A percentile compares a stretch with the other conserved stretches of the same genome.
Evolutionary conservation across 1,284 basidiomycete species (phyloP).

Genomic region (Cutaneotrichosporon dermatis): DNA sequence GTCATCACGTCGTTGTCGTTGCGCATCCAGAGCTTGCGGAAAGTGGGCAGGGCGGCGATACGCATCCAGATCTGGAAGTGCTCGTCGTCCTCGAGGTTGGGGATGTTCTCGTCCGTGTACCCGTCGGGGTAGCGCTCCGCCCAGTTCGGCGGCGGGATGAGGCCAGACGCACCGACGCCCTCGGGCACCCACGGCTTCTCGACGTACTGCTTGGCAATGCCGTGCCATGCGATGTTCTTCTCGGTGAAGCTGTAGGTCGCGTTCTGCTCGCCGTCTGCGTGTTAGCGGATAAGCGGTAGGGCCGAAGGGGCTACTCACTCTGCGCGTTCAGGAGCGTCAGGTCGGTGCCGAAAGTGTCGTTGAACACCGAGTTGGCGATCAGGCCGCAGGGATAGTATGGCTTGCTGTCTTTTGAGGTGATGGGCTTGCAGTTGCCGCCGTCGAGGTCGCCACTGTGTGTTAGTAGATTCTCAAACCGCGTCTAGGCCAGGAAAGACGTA

Average conservation of each 20-base stretch:
- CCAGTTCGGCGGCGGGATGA: slow-evolving; percentile 95
- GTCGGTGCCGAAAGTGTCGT: slow-evolving; percentile 70
- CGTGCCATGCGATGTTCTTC: slow-evolving; percentile 86
- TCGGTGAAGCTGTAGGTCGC: slow-evolving; percentile 72
- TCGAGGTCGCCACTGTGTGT: slow-evolving; percentile 52
- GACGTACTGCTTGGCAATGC: slow-evolving; percentile 85
- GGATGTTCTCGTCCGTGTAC: slow-evolving; percentile 67
- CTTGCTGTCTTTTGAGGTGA: slow-evolving; percentile 58
- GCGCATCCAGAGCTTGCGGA: slow-evolving; percentile 88
- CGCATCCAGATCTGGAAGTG: slow-evolving; percentile 99
- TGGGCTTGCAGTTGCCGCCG: slow-evolving; percentile 82
- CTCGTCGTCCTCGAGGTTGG: slow-evolving; percentile 73
- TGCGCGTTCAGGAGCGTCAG: slow-evolving; percentile 59
- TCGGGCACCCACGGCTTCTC: slow-evolving; percentile 52
- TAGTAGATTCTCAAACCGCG: no score
- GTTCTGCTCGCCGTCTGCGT: slow-evolving; percentile 50
- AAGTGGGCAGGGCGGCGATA: slow-evolving; percentile 91
- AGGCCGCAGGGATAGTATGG: slow-evolving; percentile 91
- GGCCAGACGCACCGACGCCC: slow-evolving; percentile 57
- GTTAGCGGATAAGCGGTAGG: background rate
- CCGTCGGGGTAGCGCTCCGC: slow-evolving; percentile 62
- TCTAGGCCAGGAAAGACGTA: no score
- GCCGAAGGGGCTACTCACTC: slow-evolving; percentile 26
- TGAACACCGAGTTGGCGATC: slow-evolving; percentile 98
- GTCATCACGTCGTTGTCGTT: slow-evolving; percentile 74